Conservation (phyloP, 768 basidiomycete species). For the Clitopilus passeckerianus region DNA sequence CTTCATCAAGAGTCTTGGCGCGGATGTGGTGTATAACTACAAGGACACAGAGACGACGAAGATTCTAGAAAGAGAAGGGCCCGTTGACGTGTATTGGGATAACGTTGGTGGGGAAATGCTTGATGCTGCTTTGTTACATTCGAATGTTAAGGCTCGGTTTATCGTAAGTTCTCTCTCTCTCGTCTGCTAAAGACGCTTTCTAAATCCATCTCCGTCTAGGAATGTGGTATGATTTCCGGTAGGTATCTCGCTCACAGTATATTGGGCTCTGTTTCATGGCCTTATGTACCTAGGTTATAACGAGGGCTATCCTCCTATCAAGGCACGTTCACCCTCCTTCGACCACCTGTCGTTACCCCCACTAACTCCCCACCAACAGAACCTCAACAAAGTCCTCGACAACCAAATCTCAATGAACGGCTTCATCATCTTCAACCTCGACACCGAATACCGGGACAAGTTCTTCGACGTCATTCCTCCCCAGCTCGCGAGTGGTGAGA, state of each 20-base stretch:
- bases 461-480: conserved; percentile 37
- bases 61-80: conserved; percentile 49
- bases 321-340: conserved; percentile 13
- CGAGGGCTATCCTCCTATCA: conserved; percentile 17
- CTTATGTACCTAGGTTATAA: conserved; percentile 21
- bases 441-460: conserved; percentile 27
- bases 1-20: conserved; percentile 52
- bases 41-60: conserved; percentile 50
- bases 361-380: conserved; percentile 16
- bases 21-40: conserved; percentile 71
- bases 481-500: conserved; percentile 35
- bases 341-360: background rate
- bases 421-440: conserved; percentile 29
- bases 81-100: conserved; percentile 48
- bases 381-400: conserved; percentile 28
- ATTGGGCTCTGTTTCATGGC: background rate
- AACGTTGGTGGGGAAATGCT: conserved; percentile 57
- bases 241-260: too few relatives aligned
- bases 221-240: conserved; percentile 36
- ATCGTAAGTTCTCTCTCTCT: conserved; percentile 27
- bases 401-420: conserved; percentile 33
- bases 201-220: conserved; percentile 9
- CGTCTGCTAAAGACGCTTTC: background rate
- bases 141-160: conserved; percentile 40
- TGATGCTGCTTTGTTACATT: conserved; percentile 48